A percentile compares a stretch with the other conserved stretches of the same genome.
phyloP scores from a whole-genome alignment of 2,329 filamentous ascomycete species.

The Aphanoascus verrucosus region DNA sequence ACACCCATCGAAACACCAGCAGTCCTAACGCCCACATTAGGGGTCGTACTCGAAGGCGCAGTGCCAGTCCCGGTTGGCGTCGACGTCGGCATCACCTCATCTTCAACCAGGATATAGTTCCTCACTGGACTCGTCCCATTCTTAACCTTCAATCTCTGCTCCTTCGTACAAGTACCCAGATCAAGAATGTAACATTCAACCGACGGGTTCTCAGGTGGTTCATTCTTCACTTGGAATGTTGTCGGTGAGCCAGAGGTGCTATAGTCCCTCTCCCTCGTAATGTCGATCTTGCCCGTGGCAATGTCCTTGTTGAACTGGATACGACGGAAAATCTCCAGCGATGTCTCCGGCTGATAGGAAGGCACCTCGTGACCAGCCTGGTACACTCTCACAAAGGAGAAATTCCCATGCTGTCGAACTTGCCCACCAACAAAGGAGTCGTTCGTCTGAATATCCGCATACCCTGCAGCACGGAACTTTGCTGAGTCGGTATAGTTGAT shows the following conservation, averaged over 20 bases:
- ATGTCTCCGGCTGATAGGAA: slow-evolving; percentile 46
- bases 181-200: slow-evolving; percentile 37
- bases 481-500: slow-evolving; percentile 34
- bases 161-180: slow-evolving; percentile 35
- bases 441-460: slow-evolving; percentile 28
- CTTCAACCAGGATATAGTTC: slow-evolving; percentile 37
- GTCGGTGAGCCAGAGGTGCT: slow-evolving; percentile 28
- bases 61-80: background rate
- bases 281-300: slow-evolving; percentile 42
- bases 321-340: slow-evolving; percentile 46
- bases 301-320: slow-evolving; percentile 43
- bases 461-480: slow-evolving; percentile 37
- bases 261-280: slow-evolving; percentile 30
- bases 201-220: slow-evolving; percentile 31
- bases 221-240: slow-evolving; percentile 38
- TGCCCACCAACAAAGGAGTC: slow-evolving; percentile 30
- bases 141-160: slow-evolving; percentile 34
- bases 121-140: slow-evolving; percentile 39
- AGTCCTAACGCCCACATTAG: background rate
- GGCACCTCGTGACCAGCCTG: slow-evolving; percentile 32
- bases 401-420: slow-evolving; percentile 32
- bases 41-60: background rate
- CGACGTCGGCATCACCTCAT: background rate
- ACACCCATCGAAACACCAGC: background rate
- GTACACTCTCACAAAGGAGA: slow-evolving; percentile 35